Evolutionary conservation across 163 green algal genomes (phyloP).

Genomic region (Volvox carteri): DNA sequence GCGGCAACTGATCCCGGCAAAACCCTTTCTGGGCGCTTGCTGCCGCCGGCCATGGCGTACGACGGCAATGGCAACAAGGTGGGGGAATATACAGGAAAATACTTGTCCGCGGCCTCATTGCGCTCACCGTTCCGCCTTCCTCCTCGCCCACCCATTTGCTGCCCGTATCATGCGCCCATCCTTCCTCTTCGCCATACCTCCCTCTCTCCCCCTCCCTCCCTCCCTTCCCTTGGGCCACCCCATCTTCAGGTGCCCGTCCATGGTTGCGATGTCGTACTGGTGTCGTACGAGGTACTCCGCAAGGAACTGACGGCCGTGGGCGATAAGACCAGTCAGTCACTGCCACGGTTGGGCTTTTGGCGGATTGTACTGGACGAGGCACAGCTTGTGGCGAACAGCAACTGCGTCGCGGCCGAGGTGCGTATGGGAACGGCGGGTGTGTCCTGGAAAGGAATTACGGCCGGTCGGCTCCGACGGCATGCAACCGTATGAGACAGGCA

Average conservation of each 20-base stretch:
- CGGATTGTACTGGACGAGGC: constrained; percentile 79
- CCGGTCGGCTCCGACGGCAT: too few species aligned
- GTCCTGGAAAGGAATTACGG: too few species aligned
- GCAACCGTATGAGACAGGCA: too few species aligned
- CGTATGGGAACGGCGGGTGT: too few species aligned
- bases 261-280: constrained; percentile 64
- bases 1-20: too few species aligned
- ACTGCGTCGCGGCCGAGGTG: constrained; percentile 64
- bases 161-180: neutral
- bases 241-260: constrained; percentile 60
- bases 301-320: constrained; percentile 60
- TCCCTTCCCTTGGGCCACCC: neutral
- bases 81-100: too few species aligned
- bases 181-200: too few species aligned
- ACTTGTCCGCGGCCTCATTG: too few species aligned
- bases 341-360: constrained; percentile 74
- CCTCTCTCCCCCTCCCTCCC: neutral
- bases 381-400: constrained; percentile 76
- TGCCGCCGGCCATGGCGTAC: constrained; percentile 9
- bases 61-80: neutral
- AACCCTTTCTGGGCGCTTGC: neutral
- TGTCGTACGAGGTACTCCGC: constrained; percentile 71
- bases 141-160: neutral
- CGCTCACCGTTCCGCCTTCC: neutral
- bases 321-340: neutral